These are phyloP conservation scores for Tuctoria greenei DNA, from an alignment of 176 grass and related monocot species.

Conservation along the genomic window DNA sequence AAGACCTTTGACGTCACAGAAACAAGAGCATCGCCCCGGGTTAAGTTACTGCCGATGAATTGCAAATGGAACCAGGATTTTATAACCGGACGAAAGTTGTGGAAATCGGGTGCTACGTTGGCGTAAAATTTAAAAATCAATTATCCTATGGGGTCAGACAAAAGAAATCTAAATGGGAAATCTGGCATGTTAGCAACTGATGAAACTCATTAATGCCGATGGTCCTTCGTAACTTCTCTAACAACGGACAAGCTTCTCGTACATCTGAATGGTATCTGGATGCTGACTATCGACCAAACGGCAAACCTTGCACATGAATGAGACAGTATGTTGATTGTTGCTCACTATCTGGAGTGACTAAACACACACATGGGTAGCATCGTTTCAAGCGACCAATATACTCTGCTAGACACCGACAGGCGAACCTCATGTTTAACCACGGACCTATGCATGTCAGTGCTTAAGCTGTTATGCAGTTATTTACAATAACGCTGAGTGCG, in stretches of 20 bases:
- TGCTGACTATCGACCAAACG: constrained; percentile 25
- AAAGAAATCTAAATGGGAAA: no score
- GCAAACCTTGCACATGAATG: not conserved
- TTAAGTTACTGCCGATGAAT: not conserved
- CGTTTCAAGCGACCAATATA: not conserved
- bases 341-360: not conserved
- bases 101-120: not conserved
- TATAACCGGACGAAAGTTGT: not conserved
- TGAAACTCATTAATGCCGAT: not conserved
- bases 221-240: not conserved
- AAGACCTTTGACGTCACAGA: not conserved
- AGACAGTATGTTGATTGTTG: not conserved
- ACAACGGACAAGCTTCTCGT: constrained; percentile 23
- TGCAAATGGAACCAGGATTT: not conserved
- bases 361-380: not conserved
- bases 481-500: constrained; percentile 13
- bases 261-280: not conserved
- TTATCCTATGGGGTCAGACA: not conserved
- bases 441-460: not conserved
- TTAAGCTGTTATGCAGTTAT: not conserved
- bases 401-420: not conserved
- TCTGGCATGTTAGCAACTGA: no score
- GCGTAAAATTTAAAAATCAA: not conserved
- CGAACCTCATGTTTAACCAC: not conserved
- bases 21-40: not conserved